Base-by-base conservation (phyloP, 2,329 filamentous ascomycete species). In the Fusarium torreyae region DNA sequence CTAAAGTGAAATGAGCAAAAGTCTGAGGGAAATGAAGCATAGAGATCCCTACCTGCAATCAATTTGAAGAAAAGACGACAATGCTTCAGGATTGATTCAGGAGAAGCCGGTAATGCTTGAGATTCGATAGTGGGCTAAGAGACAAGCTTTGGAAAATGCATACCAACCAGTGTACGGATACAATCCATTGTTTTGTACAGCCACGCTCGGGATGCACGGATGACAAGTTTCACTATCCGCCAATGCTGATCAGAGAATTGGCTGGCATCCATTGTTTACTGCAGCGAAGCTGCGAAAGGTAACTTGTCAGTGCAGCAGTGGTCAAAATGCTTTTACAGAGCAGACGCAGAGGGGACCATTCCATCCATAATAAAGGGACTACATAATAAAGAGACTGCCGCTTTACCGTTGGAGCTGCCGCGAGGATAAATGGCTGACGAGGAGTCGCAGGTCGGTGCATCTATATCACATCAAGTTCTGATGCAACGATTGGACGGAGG, bases 161-260 rank as follows among this genome's bases (percentile, higher is more conserved):
- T 49, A 8, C 54, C 51, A 53, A 45, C 36, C 59, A 38, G 49
- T 44, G 17, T 52, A 34, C 18, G 20, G 39, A 28, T 36, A 56
- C 51, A 59, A 59, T 63, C 52, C 31, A 55, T 70, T 64, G 50
- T 50, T 58, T 56, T 56, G 58, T 65, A 70, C 67, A 70, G 67
- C 67, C 67, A 70, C 67, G 24, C 67, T 70, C 67, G 67, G 67
- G 44, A 65, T 36, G 44, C 34, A 70, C 63, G 63, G 67, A 70
- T 51, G 58, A 61, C 51, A 51, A 48, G 62, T 65, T 65, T 65
- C 57, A 53, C 42, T 53, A 66, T 51, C 39, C 46, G 50, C 66
- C 49, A 56, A 43, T 40, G 45, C 53, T 38, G 54, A 56, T 51
- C 53, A 58, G 67, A 60, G 31, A 39, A 49, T 42, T 55, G 57